phyloP scores from a whole-genome alignment of 139 green algal species.

The Zygnema circumcarinatum region DNA sequence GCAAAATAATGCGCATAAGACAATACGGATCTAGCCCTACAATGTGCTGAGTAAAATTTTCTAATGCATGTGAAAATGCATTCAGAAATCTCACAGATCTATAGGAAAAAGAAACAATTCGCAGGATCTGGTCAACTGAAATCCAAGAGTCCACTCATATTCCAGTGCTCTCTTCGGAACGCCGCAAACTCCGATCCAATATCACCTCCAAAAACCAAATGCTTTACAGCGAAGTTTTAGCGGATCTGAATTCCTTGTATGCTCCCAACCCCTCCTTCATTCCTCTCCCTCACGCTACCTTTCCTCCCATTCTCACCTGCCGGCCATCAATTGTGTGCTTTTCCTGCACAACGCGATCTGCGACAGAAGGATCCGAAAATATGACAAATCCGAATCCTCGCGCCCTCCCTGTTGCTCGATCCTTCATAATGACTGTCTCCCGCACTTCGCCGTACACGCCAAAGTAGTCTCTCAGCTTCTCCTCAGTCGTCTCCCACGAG shows the following conservation, averaged over 20 bases:
- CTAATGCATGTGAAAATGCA: too few relatives aligned
- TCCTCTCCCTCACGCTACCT: neutral
- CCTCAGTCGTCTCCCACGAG: constrained; percentile 66
- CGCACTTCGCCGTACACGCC: constrained; percentile 80
- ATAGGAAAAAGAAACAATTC: neutral
- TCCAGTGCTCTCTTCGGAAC: neutral
- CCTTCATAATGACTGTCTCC: constrained; percentile 94
- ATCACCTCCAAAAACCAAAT: neutral
- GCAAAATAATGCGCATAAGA: too few relatives aligned
- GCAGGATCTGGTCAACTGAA: neutral
- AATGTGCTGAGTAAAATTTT: too few relatives aligned
- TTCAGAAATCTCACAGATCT: too few relatives aligned
- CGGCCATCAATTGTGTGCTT: constrained; percentile 94
- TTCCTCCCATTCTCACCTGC: constrained; percentile 29
- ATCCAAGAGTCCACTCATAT: neutral
- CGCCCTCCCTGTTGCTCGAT: constrained; percentile 87
- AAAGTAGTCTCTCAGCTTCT: constrained; percentile 75
- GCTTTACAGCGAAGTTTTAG: neutral
- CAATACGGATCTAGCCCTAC: too few relatives aligned
- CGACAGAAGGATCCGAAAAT: constrained; percentile 84
- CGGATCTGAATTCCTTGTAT: neutral
- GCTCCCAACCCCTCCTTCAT: neutral
- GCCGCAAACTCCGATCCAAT: neutral
- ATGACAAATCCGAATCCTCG: constrained; percentile 98
- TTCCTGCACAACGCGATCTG: constrained; percentile 83